A percentile compares a stretch with the other conserved stretches of the same genome.
Evolutionary conservation across 1,139 yeast species (phyloP).

Genomic region (Pichia norvegensis): DNA sequence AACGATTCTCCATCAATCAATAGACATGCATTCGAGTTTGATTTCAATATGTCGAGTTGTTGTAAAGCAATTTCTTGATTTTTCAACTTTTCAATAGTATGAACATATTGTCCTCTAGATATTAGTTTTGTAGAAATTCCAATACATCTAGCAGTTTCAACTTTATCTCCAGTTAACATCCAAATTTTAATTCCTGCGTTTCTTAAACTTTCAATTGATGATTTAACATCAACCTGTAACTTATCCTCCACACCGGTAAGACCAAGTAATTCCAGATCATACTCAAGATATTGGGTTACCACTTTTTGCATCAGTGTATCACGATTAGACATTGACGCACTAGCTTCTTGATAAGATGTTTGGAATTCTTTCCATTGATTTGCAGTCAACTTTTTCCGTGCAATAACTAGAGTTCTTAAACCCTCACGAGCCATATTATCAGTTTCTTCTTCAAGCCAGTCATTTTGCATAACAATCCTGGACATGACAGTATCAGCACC

Average conservation of each 20-base stretch:
- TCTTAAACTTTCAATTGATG: conserved; percentile 82
- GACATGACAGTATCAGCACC: conserved; percentile 98
- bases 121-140: conserved; percentile 90
- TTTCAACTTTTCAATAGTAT: conserved; percentile 63
- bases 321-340: conserved; percentile 70
- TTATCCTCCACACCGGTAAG: conserved; percentile 97
- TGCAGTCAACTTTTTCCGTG: conserved; percentile 57
- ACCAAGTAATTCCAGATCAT: conserved; percentile 79
- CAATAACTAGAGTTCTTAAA: conserved; percentile 86
- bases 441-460: conserved; percentile 97
- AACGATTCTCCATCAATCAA: conserved; percentile 93
- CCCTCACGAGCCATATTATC: conserved; percentile 99
- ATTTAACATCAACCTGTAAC: conserved; percentile 81
- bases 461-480: conserved; percentile 73
- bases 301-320: conserved; percentile 67
- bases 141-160: conserved; percentile 95
- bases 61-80: conserved; percentile 60
- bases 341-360: conserved; percentile 60
- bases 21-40: conserved; percentile 66
- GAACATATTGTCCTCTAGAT: conserved; percentile 88
- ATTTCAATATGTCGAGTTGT: conserved; percentile 61
- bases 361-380: conserved; percentile 56
- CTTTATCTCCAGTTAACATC: conserved; percentile 99
- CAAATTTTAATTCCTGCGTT: conserved; percentile 97
- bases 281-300: conserved; percentile 64